A percentile compares a stretch with the other conserved stretches of the same genome.
Conservation (phyloP, 345 rosid species). For the Syzygium oleosum region DNA sequence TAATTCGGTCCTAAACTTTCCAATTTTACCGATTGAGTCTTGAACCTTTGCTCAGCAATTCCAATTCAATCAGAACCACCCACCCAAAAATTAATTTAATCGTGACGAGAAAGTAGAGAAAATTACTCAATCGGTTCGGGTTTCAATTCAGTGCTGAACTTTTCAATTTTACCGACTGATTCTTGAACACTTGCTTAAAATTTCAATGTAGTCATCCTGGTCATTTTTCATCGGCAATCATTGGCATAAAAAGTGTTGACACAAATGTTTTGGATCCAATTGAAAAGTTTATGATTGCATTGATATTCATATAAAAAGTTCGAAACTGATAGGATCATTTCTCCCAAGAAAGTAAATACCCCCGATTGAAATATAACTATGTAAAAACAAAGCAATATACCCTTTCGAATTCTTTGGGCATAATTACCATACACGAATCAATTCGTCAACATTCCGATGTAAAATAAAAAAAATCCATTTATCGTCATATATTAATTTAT, state of each 20-base stretch:
- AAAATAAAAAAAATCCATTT: too few relatives aligned
- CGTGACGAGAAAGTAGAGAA: neutral
- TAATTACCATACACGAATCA: too few relatives aligned
- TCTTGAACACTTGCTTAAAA: neutral
- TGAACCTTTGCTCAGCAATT: too few relatives aligned
- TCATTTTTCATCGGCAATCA: neutral
- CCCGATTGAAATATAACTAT: neutral
- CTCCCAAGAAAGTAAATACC: neutral
- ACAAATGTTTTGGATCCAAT: too few relatives aligned
- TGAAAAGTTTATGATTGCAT: too few relatives aligned
- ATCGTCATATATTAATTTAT: too few relatives aligned
- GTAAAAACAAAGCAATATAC: neutral
- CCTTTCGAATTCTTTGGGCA: neutral
- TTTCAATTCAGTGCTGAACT: neutral
- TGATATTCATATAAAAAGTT: too few relatives aligned
- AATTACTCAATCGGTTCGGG: neutral
- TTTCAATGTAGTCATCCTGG: neutral
- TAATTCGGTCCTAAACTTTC: too few relatives aligned
- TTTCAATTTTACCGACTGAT: neutral
- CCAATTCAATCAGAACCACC: neutral
- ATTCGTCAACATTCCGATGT: too few relatives aligned
- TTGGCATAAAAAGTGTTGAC: too few relatives aligned
- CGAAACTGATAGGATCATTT: neutral
- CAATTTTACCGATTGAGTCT: too few relatives aligned
- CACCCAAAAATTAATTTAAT: neutral